Evolutionary conservation across 2,329 filamentous ascomycete species (phyloP).

Genomic region (Fusarium keratoplasticum): DNA sequence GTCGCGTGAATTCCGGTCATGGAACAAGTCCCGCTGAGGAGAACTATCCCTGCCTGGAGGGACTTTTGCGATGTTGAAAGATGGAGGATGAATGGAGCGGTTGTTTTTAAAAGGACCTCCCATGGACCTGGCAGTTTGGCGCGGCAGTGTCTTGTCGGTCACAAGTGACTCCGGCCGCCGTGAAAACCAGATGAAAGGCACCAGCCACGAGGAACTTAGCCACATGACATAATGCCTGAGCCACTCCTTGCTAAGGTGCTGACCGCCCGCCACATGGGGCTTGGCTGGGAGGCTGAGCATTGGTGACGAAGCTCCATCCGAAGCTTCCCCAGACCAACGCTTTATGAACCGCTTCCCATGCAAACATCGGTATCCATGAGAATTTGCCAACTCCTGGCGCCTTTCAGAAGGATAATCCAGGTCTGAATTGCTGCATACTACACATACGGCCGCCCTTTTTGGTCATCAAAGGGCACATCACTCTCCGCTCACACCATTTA

Average conservation of each 20-base stretch:
- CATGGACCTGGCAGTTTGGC: not conserved
- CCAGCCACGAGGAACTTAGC: not conserved
- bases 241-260: not conserved
- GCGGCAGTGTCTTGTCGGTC: conserved; percentile 1
- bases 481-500: conserved; percentile 15
- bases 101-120: not conserved
- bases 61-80: conserved; percentile 28
- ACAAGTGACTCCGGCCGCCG: not conserved
- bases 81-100: not conserved
- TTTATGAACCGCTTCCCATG: conserved; percentile 3
- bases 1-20: conserved; percentile 23
- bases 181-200: not conserved
- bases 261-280: conserved; percentile 5
- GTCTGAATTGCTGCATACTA: not conserved
- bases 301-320: conserved; percentile 32
- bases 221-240: not conserved
- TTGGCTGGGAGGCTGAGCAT: conserved; percentile 36
- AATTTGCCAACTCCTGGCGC: conserved; percentile 21
- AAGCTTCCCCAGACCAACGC: conserved; percentile 8
- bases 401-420: conserved; percentile 1
- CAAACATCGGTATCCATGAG: conserved; percentile 8
- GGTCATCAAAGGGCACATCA: conserved; percentile 2
- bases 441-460: not conserved
- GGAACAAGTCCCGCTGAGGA: not conserved
- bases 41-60: conserved; percentile 28